Evolutionary conservation across 208 protist species (phyloP), one percentile per base, ranked within the genome.

Genomic region (Acanthamoeba castellanii): DNA sequence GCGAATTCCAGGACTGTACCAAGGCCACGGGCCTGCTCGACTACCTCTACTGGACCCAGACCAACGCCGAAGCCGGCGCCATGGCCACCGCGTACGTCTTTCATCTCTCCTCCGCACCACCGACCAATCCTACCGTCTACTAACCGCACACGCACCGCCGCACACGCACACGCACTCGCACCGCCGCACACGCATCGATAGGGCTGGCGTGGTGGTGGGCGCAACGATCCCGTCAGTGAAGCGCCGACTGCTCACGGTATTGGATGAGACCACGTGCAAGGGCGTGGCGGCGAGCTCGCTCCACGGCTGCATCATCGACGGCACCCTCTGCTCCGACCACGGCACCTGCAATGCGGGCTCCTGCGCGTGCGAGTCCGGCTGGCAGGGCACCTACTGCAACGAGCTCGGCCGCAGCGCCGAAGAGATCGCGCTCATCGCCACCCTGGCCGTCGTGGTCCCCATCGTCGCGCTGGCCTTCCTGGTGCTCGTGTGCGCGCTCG

Each of bases 1-100:
- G 78, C 27, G 52, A 55, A 25, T n/a, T 64, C 6, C 1, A 42
- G 47, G 78, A 87, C 78, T 87, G 78, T 47, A 22, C 6, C 50
- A 61, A 87, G 9, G 78, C 78, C 50, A 37, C 1, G 14, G 78
- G 50, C 16, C 50, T 87, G 78, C n/a, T 61, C 8, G 78, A 87
- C 52, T 87, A 42, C n/a, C 45, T 87, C n/a, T 61, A 61, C 50
- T 87, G 78, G 78, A 87, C 78, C n/a, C 78, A 87, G 47, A 64
- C n/a, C 50, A 18, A 87, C 32, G 4, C 42, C 27, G 30, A 27
- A 0, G 78, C 78, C 9, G 78, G 5, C 6, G 3, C 3, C 25
- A 55, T 87, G 78, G 78, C 78, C 52, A 64, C 42, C 16, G 11
- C n/a, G 72, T 81, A 81, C 42, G 34, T 42, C 37, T 4, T 42